Evolutionary conservation across 192 early-diverging fungal species (phyloP), one percentile per base, ranked within the genome.

Genomic region (Lobosporangium transversale): DNA sequence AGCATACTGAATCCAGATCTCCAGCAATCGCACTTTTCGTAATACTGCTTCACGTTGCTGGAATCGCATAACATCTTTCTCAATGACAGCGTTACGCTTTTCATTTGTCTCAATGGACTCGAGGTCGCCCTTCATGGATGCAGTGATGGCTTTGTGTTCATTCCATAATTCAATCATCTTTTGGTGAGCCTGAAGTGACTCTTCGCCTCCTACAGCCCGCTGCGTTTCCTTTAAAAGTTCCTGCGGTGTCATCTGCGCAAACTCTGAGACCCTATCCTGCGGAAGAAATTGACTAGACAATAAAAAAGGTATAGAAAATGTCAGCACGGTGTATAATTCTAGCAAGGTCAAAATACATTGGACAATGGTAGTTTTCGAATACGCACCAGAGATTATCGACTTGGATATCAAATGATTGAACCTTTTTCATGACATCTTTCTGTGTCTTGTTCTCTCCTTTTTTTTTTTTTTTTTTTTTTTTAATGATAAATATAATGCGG

Each of bases 351-450:
- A 45, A 15, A 45, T 20, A 9, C 4, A 4, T 20, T 14, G 18
- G 45, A 47, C 5, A 21, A 47, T 20, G 6, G 45, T 47, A 5
- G 7, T 11, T 11, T 27, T 29, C 1, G 21, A 30, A 52, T 43
- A 49, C 36, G 53, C 87, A 92, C 91, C 97, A 99, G 47, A 99
- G 78, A 66, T 98, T 99, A 80, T 96, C 92, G 42, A 98, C 95
- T 63, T 99, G 96, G 55, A 99, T 92, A 54, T 92, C 86, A 54
- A 97, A 79, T 10, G 68, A 53, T 27, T 63, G 50, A 14, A 94
- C 88, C 9, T 76, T 84, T n/a, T 83, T 81, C 48, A 86, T 69
- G 7, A 98, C 87, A 24, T 90, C 90, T 30, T 82, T 84, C 31
- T 91, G 87, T 0, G 86, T 87, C 4, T 83, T 71, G 14, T 17